phyloP scores from a whole-genome alignment of 441 rosid species.

The Gossypium davidsonii region DNA sequence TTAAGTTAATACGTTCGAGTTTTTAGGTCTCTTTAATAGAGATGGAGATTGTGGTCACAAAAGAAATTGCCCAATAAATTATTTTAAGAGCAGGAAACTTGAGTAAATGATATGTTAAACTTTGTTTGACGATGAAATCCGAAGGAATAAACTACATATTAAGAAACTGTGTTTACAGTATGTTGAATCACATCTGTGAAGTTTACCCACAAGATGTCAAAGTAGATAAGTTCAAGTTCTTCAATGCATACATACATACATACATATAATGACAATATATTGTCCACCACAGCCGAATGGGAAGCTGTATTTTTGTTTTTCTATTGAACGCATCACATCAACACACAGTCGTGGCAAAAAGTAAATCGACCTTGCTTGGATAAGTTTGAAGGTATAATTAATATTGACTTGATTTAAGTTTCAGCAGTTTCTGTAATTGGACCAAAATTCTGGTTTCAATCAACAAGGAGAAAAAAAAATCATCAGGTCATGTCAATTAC shows the following conservation, averaged over 20 bases:
- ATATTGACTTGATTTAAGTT: constrained; percentile 7
- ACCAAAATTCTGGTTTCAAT: constrained; percentile 1
- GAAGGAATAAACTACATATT: too few species aligned
- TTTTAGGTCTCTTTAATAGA: too few species aligned
- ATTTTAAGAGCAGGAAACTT: too few species aligned
- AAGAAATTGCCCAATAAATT: too few species aligned
- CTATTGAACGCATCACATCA: not conserved
- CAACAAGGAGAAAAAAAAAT: constrained; percentile 11
- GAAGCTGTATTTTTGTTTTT: not conserved
- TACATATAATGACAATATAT: too few species aligned
- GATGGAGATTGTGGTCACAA: too few species aligned
- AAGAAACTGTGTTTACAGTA: too few species aligned
- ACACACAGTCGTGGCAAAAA: not conserved
- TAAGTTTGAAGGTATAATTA: not conserved
- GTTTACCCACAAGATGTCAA: not conserved
- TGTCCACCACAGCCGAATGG: not conserved
- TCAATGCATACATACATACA: not conserved
- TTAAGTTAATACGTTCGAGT: too few species aligned
- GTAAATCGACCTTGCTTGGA: not conserved
- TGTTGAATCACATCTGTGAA: not conserved
- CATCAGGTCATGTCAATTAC: constrained; percentile 11
- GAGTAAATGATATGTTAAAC: too few species aligned
- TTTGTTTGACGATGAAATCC: too few species aligned
- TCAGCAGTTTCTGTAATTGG: not conserved
- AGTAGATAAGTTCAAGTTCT: not conserved